These are phyloP conservation scores for Monosporascus sp. DNA, from an alignment of 2,329 filamentous ascomycete genomes.

Conservation along the genomic window DNA sequence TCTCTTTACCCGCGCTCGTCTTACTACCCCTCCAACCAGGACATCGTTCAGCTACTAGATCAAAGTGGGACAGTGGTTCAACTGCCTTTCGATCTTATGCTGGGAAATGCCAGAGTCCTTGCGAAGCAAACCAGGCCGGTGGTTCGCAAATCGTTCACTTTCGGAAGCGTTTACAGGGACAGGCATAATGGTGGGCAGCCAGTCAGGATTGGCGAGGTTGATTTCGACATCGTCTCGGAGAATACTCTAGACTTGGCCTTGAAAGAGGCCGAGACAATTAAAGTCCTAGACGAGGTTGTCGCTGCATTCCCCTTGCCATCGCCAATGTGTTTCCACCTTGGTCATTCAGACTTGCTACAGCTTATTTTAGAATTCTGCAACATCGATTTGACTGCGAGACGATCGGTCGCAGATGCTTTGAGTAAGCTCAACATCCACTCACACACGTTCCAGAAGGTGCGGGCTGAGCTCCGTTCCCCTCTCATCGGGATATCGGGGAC, in stretches of 20 bases:
- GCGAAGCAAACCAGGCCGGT: constrained; percentile 62
- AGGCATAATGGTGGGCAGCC: constrained; percentile 75
- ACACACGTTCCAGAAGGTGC: constrained; percentile 77
- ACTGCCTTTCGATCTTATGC: constrained; percentile 86
- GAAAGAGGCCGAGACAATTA: constrained; percentile 90
- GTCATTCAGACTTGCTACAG: constrained; percentile 81
- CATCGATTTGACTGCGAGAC: constrained; percentile 63
- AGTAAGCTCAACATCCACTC: constrained; percentile 82
- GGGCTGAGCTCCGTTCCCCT: constrained; percentile 75
- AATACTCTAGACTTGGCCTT: constrained; percentile 76
- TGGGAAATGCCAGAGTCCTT: constrained; percentile 80
- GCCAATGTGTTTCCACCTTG: constrained; percentile 82
- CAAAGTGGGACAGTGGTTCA: constrained; percentile 82
- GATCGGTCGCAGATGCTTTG: constrained; percentile 72
- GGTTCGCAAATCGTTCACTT: constrained; percentile 74
- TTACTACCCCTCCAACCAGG: constrained; percentile 61
- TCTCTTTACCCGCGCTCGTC: constrained; percentile 76
- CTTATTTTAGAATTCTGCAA: constrained; percentile 88
- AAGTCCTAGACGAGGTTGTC: constrained; percentile 88
- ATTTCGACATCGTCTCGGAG: constrained; percentile 91
- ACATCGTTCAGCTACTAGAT: constrained; percentile 76
- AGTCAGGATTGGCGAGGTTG: constrained; percentile 77
- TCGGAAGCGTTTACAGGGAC: constrained; percentile 83
- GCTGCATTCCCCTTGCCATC: constrained; percentile 71
- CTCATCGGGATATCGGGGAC: constrained; percentile 79